Evolutionary conservation across 2,329 filamentous ascomycete genomes (phyloP), one percentile per base, ranked within the genome.

Genomic region (Epichloe brachyelytri): DNA sequence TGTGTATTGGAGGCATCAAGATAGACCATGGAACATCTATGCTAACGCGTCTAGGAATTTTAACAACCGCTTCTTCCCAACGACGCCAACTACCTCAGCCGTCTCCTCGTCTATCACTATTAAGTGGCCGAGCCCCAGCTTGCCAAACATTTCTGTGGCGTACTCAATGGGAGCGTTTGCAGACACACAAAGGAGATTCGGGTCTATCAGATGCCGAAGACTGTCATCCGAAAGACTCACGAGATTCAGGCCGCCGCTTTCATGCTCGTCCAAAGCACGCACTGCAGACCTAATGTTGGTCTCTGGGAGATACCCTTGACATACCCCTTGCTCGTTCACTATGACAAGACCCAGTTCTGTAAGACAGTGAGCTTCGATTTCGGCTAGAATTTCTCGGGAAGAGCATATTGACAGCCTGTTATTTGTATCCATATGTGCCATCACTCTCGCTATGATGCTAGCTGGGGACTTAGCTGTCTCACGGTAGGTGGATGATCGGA

Each of bases 281-380:
- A 79, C 62, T 0, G 70, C 72, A 53, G 75, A 76, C 15, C 74
- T 72, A 34, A 81, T 63, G 57, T 79, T 76, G 5, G 68, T 68
- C 63, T 80, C 68, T 0, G 74, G 70, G 4, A 80, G 63, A 54
- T 80, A 81, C 6, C 77, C 78, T 52, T 76, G 74, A 20, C 79
- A 62, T 51, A 77, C 70, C 0, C 65, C 64, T 19, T 60, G 62
- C 26, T 65, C 63, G 50, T 76, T 72, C 0, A 80, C 74, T 3
- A 82, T 66, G 0, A 79, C 76, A 2, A 80, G 66, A 0, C 77
- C 78, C 0, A 76, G 75, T 59, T 81, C 78, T 70, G 78, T 73
- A 1, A 80, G 65, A 0, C 77, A 76, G 26, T 76, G 64, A 4
- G 62, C 59, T 51, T 72, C 68, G 12, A 80, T 64, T 51, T 70